Evolutionary conservation across 768 basidiomycete species (phyloP).

Genomic region (Panellus pusillus): DNA sequence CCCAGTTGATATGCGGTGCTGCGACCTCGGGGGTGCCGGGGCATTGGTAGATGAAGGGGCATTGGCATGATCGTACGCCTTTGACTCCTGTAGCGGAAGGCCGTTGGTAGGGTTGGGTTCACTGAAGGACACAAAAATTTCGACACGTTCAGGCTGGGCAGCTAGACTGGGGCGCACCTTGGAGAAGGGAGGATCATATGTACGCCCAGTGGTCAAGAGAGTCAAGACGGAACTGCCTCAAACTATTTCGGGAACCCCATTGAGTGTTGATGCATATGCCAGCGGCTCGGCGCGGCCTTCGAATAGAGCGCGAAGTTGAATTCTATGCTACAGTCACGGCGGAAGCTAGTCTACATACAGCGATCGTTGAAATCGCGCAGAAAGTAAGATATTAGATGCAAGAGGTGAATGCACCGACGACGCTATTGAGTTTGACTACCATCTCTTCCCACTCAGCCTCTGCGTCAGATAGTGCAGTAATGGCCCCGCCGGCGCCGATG

Average conservation of each 20-base stretch:
- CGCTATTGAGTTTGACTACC: slow-evolving; percentile 79
- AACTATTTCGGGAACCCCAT: neutral
- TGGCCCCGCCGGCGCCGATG: slow-evolving; percentile 93
- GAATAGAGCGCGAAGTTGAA: slow-evolving; percentile 10
- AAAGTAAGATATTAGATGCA: neutral
- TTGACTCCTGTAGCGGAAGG: slow-evolving; percentile 5
- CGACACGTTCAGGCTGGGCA: neutral
- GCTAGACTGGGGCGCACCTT: slow-evolving; percentile 18
- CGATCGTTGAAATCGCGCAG: slow-evolving; percentile 22
- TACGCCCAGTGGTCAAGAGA: neutral
- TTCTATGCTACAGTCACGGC: slow-evolving; percentile 18
- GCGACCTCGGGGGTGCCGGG: slow-evolving; percentile 7
- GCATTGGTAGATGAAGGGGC: neutral
- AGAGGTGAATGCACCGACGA: slow-evolving; percentile 56
- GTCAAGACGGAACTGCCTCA: neutral
- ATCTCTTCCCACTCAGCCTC: slow-evolving; percentile 95
- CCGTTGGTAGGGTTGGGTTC: slow-evolving; percentile 4
- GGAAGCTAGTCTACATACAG: slow-evolving; percentile 4
- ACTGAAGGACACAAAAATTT: slow-evolving; percentile 10
- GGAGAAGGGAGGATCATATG: slow-evolving; percentile 26
- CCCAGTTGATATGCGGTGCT: neutral
- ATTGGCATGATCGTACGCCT: slow-evolving; percentile 1
- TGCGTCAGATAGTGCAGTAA: slow-evolving; percentile 87
- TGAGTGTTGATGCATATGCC: too few species aligned
- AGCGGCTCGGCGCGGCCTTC: too few species aligned